Conservation (phyloP, 1,284 basidiomycete genomes). For the Fomitopsis palustris region DNA sequence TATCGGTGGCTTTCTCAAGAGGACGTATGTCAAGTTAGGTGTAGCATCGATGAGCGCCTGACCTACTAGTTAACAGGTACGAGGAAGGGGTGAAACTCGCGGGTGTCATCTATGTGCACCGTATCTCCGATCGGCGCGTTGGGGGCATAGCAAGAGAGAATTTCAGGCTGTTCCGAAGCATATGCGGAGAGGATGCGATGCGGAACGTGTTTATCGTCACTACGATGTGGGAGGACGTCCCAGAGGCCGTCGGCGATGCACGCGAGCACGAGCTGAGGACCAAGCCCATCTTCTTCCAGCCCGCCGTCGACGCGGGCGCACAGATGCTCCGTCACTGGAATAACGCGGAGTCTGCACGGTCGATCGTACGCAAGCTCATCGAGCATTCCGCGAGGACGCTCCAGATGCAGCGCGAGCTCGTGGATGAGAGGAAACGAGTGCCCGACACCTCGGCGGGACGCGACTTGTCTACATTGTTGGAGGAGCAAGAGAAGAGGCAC, state of each 20-base stretch:
- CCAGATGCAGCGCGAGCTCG: conserved; percentile 16
- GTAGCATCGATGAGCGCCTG: neutral
- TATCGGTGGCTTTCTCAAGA: conserved; percentile 2
- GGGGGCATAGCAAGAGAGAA: conserved; percentile 47
- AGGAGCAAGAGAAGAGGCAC: conserved; percentile 9
- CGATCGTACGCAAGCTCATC: conserved; percentile 11
- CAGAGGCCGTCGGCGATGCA: conserved; percentile 7
- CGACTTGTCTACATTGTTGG: conserved; percentile 9
- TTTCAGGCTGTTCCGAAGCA: conserved; percentile 45
- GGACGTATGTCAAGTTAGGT: neutral
- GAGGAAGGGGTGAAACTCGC: conserved; percentile 37
- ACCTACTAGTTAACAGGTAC: conserved; percentile 27
- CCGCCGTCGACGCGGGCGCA: conserved; percentile 19
- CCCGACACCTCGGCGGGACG: conserved; percentile 10
- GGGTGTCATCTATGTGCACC: conserved; percentile 54
- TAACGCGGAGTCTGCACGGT: conserved; percentile 7
- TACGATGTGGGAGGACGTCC: conserved; percentile 23
- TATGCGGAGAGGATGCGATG: conserved; percentile 47
- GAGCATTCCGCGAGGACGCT: conserved; percentile 5
- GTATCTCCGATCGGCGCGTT: conserved; percentile 50
- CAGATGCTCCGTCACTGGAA: conserved; percentile 16
- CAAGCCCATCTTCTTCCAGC: conserved; percentile 20
- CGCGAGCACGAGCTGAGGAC: conserved; percentile 6
- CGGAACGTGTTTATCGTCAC: conserved; percentile 25
- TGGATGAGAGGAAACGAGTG: conserved; percentile 5